Conservation (phyloP, 768 basidiomycete species). For the Boletus bicolor region DNA sequence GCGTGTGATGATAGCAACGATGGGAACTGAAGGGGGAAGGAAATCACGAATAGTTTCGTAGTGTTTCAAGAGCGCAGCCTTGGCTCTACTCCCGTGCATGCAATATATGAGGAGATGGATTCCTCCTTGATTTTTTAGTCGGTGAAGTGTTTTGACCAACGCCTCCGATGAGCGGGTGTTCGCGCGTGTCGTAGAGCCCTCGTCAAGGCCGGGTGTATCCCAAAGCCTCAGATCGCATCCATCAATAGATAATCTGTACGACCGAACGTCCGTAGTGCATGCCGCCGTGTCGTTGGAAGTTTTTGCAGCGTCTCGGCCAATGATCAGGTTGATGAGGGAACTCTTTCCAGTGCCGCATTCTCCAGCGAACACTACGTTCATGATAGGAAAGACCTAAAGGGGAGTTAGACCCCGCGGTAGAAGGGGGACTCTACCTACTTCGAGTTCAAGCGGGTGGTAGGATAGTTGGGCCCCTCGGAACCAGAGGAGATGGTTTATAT, state of each 20-base stretch:
- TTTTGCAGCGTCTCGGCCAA: slow-evolving; percentile 6
- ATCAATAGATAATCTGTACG: slow-evolving; percentile 13
- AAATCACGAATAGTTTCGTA: slow-evolving; percentile 9
- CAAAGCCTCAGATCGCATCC: slow-evolving; percentile 11
- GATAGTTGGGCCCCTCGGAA: not conserved
- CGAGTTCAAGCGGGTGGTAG: not conserved
- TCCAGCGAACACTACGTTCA: slow-evolving; percentile 25
- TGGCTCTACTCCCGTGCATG: slow-evolving; percentile 21
- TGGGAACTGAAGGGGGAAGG: slow-evolving; percentile 9
- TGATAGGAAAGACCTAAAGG: slow-evolving; percentile 1
- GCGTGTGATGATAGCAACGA: slow-evolving; percentile 18
- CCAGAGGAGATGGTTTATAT: slow-evolving; percentile 6
- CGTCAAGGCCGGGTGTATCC: slow-evolving; percentile 20
- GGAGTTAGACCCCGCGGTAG: not conserved
- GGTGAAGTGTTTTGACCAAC: slow-evolving; percentile 6
- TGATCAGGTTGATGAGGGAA: slow-evolving; percentile 24
- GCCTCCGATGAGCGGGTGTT: slow-evolving; percentile 3
- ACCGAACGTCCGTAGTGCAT: slow-evolving; percentile 12
- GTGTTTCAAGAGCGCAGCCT: slow-evolving; percentile 12
- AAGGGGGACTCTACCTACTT: not conserved
- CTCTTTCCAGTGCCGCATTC: slow-evolving; percentile 28
- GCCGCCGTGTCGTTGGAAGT: slow-evolving; percentile 21
- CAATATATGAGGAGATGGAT: slow-evolving; percentile 24
- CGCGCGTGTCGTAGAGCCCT: slow-evolving; percentile 5
- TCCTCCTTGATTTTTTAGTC: not conserved